Percentiles rank a stretch among this genome's conserved stretches.
These are phyloP conservation scores for Trichoderma polysporum DNA, from an alignment of 2,329 filamentous ascomycete genomes.

Conservation along the genomic window DNA sequence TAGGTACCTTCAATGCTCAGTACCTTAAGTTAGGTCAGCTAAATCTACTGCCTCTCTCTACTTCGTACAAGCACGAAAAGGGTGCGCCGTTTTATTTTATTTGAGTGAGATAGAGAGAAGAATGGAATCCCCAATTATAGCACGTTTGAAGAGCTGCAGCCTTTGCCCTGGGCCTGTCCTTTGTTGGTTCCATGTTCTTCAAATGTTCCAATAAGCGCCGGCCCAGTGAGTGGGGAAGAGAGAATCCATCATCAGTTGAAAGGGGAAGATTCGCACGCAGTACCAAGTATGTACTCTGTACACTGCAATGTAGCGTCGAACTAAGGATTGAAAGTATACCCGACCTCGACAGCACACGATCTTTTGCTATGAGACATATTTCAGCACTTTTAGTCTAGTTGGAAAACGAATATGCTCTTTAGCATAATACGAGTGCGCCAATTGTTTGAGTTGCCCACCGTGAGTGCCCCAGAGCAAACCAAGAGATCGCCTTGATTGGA, in stretches of 20 bases:
- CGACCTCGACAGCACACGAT: background rate
- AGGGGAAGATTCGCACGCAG: constrained; percentile 5
- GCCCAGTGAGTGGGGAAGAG: background rate
- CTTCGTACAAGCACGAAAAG: too few species aligned
- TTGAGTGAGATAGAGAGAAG: background rate
- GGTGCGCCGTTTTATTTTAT: too few species aligned
- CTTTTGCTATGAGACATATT: too few species aligned
- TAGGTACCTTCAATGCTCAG: too few species aligned
- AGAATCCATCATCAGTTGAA: background rate
- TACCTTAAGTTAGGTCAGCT: too few species aligned
- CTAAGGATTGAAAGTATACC: background rate
- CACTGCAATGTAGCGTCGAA: background rate
- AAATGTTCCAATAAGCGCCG: background rate
- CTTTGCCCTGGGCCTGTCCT: background rate
- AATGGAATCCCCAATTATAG: background rate
- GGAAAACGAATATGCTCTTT: background rate
- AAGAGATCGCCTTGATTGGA: background rate
- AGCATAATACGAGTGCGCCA: background rate
- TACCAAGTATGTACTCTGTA: background rate
- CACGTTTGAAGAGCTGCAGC: background rate
- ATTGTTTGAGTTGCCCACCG: background rate
- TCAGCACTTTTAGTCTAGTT: too few species aligned
- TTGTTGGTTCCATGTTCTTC: background rate
- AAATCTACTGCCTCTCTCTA: too few species aligned
- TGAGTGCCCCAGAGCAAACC: background rate